Evolutionary conservation across 2,329 filamentous ascomycete species (phyloP).

Genomic region (Dactylonectria estremocensis): DNA sequence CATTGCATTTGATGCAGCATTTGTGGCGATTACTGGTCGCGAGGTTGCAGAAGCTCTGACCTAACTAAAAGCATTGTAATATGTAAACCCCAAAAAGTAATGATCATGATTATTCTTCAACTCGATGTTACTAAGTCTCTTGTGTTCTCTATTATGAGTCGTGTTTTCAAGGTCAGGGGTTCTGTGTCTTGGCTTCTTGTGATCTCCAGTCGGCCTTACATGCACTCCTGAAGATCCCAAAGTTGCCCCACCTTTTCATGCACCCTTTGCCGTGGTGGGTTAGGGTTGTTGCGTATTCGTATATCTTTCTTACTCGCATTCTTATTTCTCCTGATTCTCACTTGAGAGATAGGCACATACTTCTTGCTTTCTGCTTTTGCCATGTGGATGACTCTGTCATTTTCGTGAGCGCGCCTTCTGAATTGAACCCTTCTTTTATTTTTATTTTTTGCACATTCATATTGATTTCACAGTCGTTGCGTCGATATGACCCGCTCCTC

Average conservation of each 20-base stretch:
- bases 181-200: neutral
- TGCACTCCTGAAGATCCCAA: no score
- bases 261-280: constrained; percentile 2
- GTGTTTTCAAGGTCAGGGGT: neutral
- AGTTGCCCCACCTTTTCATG: no score
- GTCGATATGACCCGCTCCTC: neutral
- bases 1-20: constrained; percentile 33
- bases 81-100: constrained; percentile 34
- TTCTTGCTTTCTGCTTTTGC: neutral
- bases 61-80: constrained; percentile 38
- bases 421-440: neutral
- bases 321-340: constrained; percentile 16
- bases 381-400: neutral
- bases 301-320: constrained; percentile 29
- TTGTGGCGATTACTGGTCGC: constrained; percentile 1
- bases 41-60: constrained; percentile 18
- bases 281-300: constrained; percentile 31
- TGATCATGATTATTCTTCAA: constrained; percentile 26
- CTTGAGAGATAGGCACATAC: constrained; percentile 3
- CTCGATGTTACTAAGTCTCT: neutral
- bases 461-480: neutral
- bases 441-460: neutral
- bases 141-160: no score
- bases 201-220: no score
- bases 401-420: neutral